A percentile compares a stretch with the other conserved stretches of the same genome.
Evolutionary conservation across 176 grass and related monocot species (phyloP).

Genomic region (Otatea glauca): DNA sequence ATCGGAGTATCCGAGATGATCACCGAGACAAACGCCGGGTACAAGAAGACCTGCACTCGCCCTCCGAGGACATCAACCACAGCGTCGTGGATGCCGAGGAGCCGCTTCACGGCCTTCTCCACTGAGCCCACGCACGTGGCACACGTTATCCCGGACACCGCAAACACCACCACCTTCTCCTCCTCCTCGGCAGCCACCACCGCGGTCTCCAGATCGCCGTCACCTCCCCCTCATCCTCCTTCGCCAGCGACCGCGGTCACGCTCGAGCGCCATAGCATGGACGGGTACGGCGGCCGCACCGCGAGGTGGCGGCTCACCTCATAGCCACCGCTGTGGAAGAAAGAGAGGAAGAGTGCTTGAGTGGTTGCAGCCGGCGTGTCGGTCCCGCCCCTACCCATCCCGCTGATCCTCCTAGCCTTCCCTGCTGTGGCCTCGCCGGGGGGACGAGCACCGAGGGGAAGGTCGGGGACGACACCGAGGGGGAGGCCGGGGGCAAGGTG

Average conservation of each 20-base stretch:
- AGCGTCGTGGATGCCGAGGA: constrained; percentile 84
- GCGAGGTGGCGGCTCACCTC: constrained; percentile 51
- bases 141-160: constrained; percentile 82
- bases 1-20: constrained; percentile 16
- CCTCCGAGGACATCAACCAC: constrained; percentile 81
- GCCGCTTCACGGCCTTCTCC: constrained; percentile 94
- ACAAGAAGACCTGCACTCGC: constrained; percentile 81
- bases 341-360: constrained; percentile 48
- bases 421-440: no score
- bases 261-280: constrained; percentile 70
- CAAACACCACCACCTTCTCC: constrained; percentile 61
- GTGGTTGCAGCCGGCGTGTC: constrained; percentile 24
- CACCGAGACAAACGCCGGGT: constrained; percentile 83
- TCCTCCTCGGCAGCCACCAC: constrained; percentile 37
- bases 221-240: neutral
- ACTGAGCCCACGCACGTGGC: constrained; percentile 85
- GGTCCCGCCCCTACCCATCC: no score
- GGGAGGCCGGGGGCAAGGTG: no score
- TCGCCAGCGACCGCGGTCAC: constrained; percentile 1
- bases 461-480: no score
- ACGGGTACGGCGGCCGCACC: constrained; percentile 67
- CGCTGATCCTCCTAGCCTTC: no score
- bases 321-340: constrained; percentile 51
- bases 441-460: no score
- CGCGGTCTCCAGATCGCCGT: constrained; percentile 53